Percentiles rank a stretch among this genome's conserved stretches.
Conservation (phyloP, 208 protist genomes). For the Trypanosomatidae sp. region DNA sequence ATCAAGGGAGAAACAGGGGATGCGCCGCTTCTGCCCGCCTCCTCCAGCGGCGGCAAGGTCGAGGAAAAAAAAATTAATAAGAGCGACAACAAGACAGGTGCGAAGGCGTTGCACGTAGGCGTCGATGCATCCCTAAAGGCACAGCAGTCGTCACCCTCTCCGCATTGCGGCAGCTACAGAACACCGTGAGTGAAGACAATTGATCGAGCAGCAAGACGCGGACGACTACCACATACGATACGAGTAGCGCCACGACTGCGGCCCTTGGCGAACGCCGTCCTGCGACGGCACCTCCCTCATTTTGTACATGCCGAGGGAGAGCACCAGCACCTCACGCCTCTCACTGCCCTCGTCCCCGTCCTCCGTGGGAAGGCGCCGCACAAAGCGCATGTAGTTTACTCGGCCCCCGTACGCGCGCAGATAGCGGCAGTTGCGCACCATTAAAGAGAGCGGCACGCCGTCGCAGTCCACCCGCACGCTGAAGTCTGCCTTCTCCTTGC, state of each 20-base stretch:
- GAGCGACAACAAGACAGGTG: no score
- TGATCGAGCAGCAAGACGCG: no score
- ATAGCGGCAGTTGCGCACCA: constrained; percentile 81
- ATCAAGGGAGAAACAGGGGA: no score
- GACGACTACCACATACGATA: no score
- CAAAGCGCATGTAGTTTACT: constrained; percentile 78
- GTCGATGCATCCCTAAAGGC: no score
- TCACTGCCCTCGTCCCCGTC: background rate
- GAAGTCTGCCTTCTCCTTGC: constrained; percentile 51
- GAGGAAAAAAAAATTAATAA: no score
- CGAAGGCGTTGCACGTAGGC: no score
- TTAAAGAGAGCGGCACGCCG: constrained; percentile 71
- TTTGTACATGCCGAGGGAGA: constrained; percentile 78
- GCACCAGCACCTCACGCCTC: constrained; percentile 9
- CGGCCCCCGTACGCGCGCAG: constrained; percentile 61
- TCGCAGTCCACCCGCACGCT: constrained; percentile 63
- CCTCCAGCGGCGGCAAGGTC: no score
- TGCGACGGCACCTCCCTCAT: constrained; percentile 77
- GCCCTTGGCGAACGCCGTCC: constrained; percentile 78
- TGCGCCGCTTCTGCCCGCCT: no score
- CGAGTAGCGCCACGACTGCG: constrained; percentile 77
- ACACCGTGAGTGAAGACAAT: no score
- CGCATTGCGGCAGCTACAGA: no score
- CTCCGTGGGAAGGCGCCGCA: constrained; percentile 28
- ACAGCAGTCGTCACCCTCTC: no score